phyloP scores from a whole-genome alignment of 2,329 filamentous ascomycete genomes.

The Penicillium brevicompactum region DNA sequence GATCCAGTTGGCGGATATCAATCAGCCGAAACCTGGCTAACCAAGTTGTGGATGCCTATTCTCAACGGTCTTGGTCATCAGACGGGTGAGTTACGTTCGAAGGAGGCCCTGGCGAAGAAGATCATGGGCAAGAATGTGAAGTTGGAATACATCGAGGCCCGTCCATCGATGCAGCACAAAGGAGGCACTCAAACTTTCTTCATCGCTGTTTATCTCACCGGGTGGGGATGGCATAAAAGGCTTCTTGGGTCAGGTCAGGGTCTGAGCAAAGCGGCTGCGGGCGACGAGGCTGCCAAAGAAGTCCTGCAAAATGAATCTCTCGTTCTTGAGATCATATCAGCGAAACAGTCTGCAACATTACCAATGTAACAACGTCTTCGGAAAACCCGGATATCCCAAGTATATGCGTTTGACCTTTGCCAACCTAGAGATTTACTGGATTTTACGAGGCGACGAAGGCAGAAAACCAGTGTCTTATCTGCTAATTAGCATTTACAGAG shows the following conservation, averaged over 20 bases:
- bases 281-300: constrained; percentile 46
- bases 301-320: constrained; percentile 43
- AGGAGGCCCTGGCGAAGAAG: constrained; percentile 54
- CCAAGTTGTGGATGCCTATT: constrained; percentile 70
- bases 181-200: constrained; percentile 46
- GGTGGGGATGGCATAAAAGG: constrained; percentile 49
- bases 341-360: constrained; percentile 28
- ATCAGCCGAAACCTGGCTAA: constrained; percentile 70
- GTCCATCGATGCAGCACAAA: constrained; percentile 32
- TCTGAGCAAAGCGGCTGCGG: constrained; percentile 47
- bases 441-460: too few relatives aligned
- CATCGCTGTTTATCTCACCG: constrained; percentile 51
- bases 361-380: not conserved
- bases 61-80: constrained; percentile 47
- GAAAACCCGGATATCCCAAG: not conserved
- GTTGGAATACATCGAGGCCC: constrained; percentile 60
- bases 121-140: constrained; percentile 61
- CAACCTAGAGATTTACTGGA: too few relatives aligned
- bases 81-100: constrained; percentile 46
- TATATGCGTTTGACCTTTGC: not conserved
- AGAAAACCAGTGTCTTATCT: too few relatives aligned
- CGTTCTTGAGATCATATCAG: constrained; percentile 41
- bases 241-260: constrained; percentile 50
- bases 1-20: constrained; percentile 64
- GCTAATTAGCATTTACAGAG: too few relatives aligned